Evolutionary conservation across 2,329 filamentous ascomycete genomes (phyloP), one percentile per base, ranked within the genome.

Genomic region (Talaromyces piceae): DNA sequence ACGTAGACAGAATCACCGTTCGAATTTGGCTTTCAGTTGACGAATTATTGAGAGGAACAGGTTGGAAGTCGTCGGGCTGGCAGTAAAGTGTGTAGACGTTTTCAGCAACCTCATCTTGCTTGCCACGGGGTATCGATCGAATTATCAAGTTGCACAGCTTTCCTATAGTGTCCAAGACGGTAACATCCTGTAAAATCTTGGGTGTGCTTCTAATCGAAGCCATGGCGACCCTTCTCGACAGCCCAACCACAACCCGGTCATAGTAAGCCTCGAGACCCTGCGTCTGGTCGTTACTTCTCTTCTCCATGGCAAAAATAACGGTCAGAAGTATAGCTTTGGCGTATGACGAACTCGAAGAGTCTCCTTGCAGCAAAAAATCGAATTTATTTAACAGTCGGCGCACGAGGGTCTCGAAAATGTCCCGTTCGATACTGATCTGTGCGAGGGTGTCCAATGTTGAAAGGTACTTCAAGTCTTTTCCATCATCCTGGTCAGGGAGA

Each of bases 331-430:
- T 74, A 5, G 79, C 77, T 20, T 73, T 70, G n/a, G 81, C 73
- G 59, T 85, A 86, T 3, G 68, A 67, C 5, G 73, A 69, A 11
- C 76, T 73, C 3, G 75, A 63, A 22, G 57, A 53, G 20, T 67
- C 71, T 26, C 71, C 67, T 51, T 77, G 72, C 25, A 82, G 71
- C 31, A 83, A 72, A 13, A 77, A 65, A 46, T 78, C 76, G 25
- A 85, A 67, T 58, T 83, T 85, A 68, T 80, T 84, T 63, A 84
- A 77, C 25, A 86, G 67, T 26, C 82, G 73, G 37, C 83, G 70
- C 28, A 84, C 74, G 7, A 86, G 69, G 0, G 81, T 84, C 53
- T 83, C 78, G 54, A 86, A 84, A 11, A 85, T 73, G 31, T 81
- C 76, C 54, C 77, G 75, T 60, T 85, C 82, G 9, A 74, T 72